A percentile compares a stretch with the other conserved stretches of the same genome.
Evolutionary conservation across 2,329 filamentous ascomycete genomes (phyloP).

Genomic region (Lasiodiplodia gonubiensis): DNA sequence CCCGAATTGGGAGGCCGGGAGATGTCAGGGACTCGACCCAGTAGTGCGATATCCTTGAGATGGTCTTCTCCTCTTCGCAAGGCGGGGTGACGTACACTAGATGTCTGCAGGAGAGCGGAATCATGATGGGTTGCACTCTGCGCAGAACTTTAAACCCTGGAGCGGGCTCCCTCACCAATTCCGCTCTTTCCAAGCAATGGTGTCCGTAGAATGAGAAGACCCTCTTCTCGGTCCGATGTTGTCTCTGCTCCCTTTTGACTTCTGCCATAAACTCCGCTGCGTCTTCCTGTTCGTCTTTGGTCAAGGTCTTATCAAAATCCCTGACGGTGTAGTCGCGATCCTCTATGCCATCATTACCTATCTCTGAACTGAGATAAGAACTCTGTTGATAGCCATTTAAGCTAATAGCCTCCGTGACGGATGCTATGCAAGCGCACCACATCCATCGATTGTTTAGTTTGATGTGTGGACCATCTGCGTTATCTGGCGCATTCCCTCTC

Average conservation of each 20-base stretch:
- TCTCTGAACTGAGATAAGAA: background rate
- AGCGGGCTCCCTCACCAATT: accelerated
- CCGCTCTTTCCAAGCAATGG: no score
- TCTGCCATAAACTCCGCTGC: background rate
- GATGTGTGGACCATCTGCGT: background rate
- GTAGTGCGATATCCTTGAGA: background rate
- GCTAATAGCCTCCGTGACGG: conserved; percentile 11
- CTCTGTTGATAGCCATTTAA: background rate
- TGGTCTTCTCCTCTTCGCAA: background rate
- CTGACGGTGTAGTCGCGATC: background rate
- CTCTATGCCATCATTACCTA: background rate
- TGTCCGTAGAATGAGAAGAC: background rate
- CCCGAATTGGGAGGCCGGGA: background rate
- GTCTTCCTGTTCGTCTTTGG: background rate
- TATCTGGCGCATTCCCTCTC: accelerated
- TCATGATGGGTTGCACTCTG: background rate
- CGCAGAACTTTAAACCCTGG: background rate
- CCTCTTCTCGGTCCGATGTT: background rate
- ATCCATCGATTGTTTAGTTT: background rate
- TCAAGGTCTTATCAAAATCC: background rate
- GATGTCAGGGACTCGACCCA: background rate
- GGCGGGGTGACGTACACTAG: background rate
- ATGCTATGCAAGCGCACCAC: background rate
- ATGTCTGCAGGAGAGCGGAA: background rate
- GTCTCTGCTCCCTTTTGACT: background rate